phyloP scores from a whole-genome alignment of 768 basidiomycete genomes.

The Tephrocybe sp. region DNA sequence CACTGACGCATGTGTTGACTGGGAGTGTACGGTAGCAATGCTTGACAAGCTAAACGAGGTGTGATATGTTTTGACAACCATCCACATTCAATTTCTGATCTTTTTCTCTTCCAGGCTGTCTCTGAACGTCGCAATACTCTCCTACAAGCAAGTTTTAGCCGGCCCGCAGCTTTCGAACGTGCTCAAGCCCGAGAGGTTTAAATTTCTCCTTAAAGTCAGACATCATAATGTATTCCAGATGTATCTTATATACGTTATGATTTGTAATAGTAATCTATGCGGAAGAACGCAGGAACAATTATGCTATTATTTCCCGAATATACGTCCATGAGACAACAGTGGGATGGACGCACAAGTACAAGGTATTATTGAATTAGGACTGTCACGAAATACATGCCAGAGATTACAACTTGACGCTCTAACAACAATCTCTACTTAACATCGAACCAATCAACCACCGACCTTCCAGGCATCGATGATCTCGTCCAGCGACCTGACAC shows the following conservation, averaged over 20 bases:
- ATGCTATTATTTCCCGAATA: neutral
- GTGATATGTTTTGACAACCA: slow-evolving; percentile 8
- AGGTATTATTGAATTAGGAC: neutral
- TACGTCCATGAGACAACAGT: neutral
- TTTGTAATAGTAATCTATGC: slow-evolving; percentile 12
- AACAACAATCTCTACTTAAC: neutral
- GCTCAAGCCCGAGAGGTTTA: slow-evolving; percentile 18
- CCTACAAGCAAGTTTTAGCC: slow-evolving; percentile 38
- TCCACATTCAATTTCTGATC: neutral
- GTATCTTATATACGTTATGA: slow-evolving; percentile 2
- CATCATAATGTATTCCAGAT: neutral
- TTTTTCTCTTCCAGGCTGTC: slow-evolving; percentile 37
- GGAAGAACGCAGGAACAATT: slow-evolving; percentile 1
- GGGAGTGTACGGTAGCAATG: slow-evolving; percentile 77
- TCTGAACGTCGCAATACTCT: slow-evolving; percentile 41
- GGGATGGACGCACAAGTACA: too few species aligned
- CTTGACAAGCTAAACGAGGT: slow-evolving; percentile 68
- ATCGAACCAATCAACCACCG: neutral
- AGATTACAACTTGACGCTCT: neutral
- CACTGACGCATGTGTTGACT: slow-evolving; percentile 91
- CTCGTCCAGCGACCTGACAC: slow-evolving; percentile 66
- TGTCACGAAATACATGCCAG: neutral
- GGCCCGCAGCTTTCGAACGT: slow-evolving; percentile 34
- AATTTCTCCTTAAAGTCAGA: slow-evolving; percentile 2
- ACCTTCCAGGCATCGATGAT: slow-evolving; percentile 58